Base-by-base conservation (phyloP, 176 grass and related monocot species). In the Olyra latifolia region DNA sequence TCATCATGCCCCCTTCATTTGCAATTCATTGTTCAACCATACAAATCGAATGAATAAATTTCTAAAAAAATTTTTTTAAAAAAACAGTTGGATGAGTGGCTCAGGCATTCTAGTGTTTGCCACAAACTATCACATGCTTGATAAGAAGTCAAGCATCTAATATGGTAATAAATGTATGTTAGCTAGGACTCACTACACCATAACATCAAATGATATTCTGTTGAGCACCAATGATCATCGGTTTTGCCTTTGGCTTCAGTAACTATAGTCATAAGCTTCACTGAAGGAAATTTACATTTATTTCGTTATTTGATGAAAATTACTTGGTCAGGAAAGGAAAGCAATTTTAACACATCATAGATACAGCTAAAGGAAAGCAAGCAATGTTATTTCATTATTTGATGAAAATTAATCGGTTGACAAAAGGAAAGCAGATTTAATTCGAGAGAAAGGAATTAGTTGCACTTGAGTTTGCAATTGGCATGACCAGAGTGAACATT, bases 391-490 rank as follows among this genome's bases (percentile, higher is more conserved):
- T n/a, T n/a, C n/a, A n/a, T n/a, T n/a, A n/a, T n/a, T n/a, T n/a
- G n/a, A n/a, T n/a, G 78, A 23, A 60, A 23, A 58, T 16, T 14
- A 55, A 44, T 42, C 24, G 14, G n/a, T 30, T 62, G 39, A 66
- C 32, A 75, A 44, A 39, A 66, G 20, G 24, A 35, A 77, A 69
- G 28, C 66, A 72, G 68, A 25, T 72, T 32, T 16, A 80, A 42
- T 66, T 66, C 20, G 17, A 71, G 16, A 47, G 40, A 24, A 66
- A 74, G 24, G 45, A 65, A 17, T 53, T 58, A 75, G 25, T 69
- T 77, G 25, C 59, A 83, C 65, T 23, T 55, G 65, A 80, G 35
- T 65, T 64, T 57, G 17, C 62, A 61, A 75, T 72, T 65, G 57
- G 22, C n/a, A 72, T 79, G 67, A 79, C 5, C 43, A 74, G 41